Evolutionary conservation across 2,329 filamentous ascomycete species (phyloP).

Genomic region (Aspergillus quadrilineatus): DNA sequence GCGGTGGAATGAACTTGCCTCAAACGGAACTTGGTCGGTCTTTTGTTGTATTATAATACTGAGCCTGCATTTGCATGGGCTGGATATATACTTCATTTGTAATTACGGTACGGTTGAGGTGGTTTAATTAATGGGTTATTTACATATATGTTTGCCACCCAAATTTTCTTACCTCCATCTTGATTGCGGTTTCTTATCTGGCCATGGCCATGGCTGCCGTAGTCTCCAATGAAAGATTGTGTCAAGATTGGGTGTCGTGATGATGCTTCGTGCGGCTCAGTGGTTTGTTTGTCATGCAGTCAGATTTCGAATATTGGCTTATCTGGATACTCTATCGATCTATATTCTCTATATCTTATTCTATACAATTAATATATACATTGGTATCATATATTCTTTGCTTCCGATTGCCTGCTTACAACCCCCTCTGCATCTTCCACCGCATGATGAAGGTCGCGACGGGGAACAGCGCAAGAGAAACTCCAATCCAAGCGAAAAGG

Average conservation of each 20-base stretch:
- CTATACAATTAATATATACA: no score
- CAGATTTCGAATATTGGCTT: slow-evolving; percentile 26
- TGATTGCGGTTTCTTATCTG: neutral
- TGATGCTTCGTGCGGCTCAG: no score
- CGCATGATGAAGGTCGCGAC: slow-evolving; percentile 32
- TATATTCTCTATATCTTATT: no score
- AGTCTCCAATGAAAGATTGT: no score
- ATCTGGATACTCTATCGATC: no score
- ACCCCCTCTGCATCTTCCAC: slow-evolving; percentile 33
- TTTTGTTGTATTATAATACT: neutral
- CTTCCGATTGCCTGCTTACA: neutral
- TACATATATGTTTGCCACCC: neutral
- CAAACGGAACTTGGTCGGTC: no score
- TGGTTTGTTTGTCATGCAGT: no score
- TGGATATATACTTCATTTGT: neutral
- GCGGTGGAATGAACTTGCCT: no score
- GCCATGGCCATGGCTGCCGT: no score
- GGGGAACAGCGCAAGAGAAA: slow-evolving; percentile 29
- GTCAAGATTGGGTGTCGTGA: no score
- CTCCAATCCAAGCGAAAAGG: slow-evolving; percentile 55
- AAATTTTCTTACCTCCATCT: neutral
- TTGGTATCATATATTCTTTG: no score
- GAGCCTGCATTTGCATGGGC: neutral
- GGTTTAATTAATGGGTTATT: neutral
- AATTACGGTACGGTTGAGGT: neutral